These are phyloP conservation scores for Agrostemma githago DNA, from an alignment of 148 eudicot species.

Conservation along the genomic window DNA sequence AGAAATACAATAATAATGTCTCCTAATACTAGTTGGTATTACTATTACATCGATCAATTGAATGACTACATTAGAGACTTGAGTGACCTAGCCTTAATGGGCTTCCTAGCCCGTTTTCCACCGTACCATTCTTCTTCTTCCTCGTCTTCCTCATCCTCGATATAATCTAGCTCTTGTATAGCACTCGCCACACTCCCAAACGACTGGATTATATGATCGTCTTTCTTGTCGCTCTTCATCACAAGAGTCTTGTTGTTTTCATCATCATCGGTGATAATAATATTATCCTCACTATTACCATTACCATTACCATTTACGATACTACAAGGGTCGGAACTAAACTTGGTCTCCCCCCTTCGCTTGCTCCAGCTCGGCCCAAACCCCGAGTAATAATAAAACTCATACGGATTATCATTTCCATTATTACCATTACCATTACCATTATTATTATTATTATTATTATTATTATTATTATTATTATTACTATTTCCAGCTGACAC, in stretches of 20 bases:
- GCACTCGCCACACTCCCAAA: not conserved
- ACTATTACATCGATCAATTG: too few relatives aligned
- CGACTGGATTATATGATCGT: not conserved
- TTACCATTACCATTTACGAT: not conserved
- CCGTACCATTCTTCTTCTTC: conserved; percentile 2
- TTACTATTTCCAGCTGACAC: not conserved
- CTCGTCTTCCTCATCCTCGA: conserved; percentile 26
- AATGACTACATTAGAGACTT: conserved; percentile 41
- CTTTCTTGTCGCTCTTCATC: not conserved
- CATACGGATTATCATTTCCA: conserved; percentile 30
- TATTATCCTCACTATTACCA: conserved; percentile 1
- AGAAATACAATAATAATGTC: not conserved
- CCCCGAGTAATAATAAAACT: conserved; percentile 62
- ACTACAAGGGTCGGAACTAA: not conserved
- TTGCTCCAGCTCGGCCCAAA: conserved; percentile 48
- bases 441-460: not conserved
- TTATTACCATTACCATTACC: not conserved
- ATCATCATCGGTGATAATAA: not conserved
- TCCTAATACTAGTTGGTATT: too few relatives aligned
- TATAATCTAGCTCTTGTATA: conserved; percentile 10
- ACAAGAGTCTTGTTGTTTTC: not conserved
- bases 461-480: not conserved
- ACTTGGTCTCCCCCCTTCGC: not conserved
- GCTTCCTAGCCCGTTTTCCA: conserved; percentile 36
- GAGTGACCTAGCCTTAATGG: conserved; percentile 53